Evolutionary conservation across 2,329 filamentous ascomycete species (phyloP).

Genomic region (Tolypocladium nubicola): DNA sequence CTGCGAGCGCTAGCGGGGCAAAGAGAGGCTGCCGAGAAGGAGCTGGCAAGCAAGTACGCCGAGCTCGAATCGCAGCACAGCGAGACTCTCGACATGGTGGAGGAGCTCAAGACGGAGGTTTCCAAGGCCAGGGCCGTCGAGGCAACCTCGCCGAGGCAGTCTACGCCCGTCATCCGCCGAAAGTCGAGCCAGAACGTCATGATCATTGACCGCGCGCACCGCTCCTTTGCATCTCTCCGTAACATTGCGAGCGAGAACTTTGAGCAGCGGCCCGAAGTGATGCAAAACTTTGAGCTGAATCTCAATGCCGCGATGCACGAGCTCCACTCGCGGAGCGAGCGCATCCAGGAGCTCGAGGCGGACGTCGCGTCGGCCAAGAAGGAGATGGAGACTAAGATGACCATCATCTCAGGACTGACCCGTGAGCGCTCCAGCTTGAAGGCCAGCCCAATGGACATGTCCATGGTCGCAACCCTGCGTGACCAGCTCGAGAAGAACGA

Average conservation of each 20-base stretch:
- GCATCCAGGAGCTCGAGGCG: slow-evolving; percentile 80
- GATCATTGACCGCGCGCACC: slow-evolving; percentile 79
- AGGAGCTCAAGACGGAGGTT: slow-evolving; percentile 81
- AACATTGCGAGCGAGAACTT: slow-evolving; percentile 85
- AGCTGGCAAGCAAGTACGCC: slow-evolving; percentile 70
- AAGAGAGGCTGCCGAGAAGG: slow-evolving; percentile 63
- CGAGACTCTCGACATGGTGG: slow-evolving; percentile 73
- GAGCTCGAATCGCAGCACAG: slow-evolving; percentile 74
- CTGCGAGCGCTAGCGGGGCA: slow-evolving; percentile 62
- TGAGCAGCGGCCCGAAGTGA: slow-evolving; percentile 67
- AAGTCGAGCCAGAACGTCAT: slow-evolving; percentile 88
- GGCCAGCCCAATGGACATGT: slow-evolving; percentile 77
- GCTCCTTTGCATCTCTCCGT: slow-evolving; percentile 80
- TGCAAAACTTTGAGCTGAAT: slow-evolving; percentile 89
- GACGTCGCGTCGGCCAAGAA: slow-evolving; percentile 77
- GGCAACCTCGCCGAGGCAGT: slow-evolving; percentile 49
- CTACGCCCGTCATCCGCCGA: slow-evolving; percentile 74
- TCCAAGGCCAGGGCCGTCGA: slow-evolving; percentile 60
- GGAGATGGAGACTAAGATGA: slow-evolving; percentile 95
- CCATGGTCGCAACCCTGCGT: slow-evolving; percentile 74
- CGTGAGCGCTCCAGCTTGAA: slow-evolving; percentile 88
- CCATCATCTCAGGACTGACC: slow-evolving; percentile 87
- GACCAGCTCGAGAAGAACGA: slow-evolving; percentile 85
- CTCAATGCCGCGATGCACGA: slow-evolving; percentile 89
- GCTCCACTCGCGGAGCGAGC: slow-evolving; percentile 73